Evolutionary conservation across 768 basidiomycete genomes (phyloP).

Genomic region (Suillus hirtellus): DNA sequence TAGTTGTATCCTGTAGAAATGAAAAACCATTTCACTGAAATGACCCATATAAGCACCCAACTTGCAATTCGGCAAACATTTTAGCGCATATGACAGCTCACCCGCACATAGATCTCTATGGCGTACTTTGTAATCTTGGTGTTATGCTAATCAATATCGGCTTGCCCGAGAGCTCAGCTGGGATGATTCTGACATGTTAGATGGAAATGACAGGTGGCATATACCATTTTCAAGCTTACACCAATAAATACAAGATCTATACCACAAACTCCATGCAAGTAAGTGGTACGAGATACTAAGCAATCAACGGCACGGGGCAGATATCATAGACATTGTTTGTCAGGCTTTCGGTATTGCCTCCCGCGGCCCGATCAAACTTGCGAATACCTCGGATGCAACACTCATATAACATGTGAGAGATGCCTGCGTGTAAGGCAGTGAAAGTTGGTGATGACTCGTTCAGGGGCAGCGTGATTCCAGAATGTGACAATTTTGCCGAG

Average conservation of each 20-base stretch:
- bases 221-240: neutral
- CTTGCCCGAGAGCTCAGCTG: neutral
- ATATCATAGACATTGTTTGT: neutral
- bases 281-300: neutral
- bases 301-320: neutral
- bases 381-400: neutral
- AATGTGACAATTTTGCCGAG: neutral
- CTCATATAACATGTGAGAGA: neutral
- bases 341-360: neutral
- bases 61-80: neutral
- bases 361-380: neutral
- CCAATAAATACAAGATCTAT: neutral
- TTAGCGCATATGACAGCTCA: neutral
- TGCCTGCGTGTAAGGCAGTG: neutral
- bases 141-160: neutral
- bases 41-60: neutral
- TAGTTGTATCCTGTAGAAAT: constrained; percentile 1
- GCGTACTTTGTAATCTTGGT: neutral
- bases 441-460: no score
- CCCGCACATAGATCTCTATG: no score
- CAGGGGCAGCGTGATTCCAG: neutral
- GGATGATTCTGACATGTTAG: neutral
- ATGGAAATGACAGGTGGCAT: neutral
- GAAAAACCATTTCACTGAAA: neutral
- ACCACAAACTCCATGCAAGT: neutral